Evolutionary conservation across 2,329 filamentous ascomycete genomes (phyloP).

Genomic region (Scedosporium minutisporum): DNA sequence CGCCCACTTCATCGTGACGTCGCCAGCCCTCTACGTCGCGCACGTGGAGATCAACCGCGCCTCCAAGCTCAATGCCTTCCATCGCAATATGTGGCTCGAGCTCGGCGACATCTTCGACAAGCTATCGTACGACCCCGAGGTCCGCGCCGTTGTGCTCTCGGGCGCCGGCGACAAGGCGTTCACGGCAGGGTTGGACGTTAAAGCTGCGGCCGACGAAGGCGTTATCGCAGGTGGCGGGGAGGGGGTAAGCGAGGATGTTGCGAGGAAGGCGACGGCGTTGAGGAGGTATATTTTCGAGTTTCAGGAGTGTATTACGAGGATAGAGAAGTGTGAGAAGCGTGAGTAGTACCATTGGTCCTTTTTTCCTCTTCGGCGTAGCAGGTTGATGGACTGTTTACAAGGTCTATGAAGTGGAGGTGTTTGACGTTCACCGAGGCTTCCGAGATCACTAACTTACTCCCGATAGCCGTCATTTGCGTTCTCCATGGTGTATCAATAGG

Average conservation of each 20-base stretch:
- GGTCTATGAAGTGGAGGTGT: not conserved
- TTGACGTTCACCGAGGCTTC: too few relatives aligned
- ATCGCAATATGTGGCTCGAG: constrained; percentile 78
- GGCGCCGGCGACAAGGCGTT: constrained; percentile 78
- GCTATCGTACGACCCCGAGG: constrained; percentile 60
- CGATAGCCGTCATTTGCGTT: constrained; percentile 65
- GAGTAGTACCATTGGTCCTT: constrained; percentile 19
- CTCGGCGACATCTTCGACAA: constrained; percentile 61
- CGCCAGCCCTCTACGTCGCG: constrained; percentile 63
- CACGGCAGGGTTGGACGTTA: constrained; percentile 76
- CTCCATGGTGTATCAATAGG: constrained; percentile 73
- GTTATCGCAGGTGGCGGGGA: constrained; percentile 25
- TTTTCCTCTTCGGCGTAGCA: not conserved
- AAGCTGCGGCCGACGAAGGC: constrained; percentile 50
- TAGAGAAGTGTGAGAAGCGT: constrained; percentile 88
- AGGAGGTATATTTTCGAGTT: constrained; percentile 68
- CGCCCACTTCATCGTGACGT: constrained; percentile 65
- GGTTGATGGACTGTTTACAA: not conserved
- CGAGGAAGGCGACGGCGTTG: constrained; percentile 51
- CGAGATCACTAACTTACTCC: not conserved
- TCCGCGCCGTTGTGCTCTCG: constrained; percentile 70
- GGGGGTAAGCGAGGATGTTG: constrained; percentile 38
- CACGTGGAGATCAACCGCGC: constrained; percentile 88
- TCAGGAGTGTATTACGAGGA: constrained; percentile 63
- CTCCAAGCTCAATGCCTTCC: constrained; percentile 80